Base-by-base conservation (phyloP, 1,284 basidiomycete genomes). In the Pseudozyma hubeiensis region DNA sequence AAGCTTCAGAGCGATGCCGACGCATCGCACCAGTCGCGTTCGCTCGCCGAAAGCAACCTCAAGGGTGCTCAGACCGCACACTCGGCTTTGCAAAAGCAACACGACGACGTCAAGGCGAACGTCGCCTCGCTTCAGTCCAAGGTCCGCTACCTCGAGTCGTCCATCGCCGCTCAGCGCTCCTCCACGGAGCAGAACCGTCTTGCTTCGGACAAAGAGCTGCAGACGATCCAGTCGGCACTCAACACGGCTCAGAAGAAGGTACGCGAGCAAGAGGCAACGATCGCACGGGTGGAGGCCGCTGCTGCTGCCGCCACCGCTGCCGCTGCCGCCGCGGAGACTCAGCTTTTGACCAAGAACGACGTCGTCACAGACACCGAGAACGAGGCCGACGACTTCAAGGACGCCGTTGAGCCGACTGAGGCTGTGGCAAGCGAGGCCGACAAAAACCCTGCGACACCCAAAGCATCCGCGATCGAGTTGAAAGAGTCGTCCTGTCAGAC, bases 401-500 rank as follows among this genome's bases (percentile, higher is more conserved):
- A 71, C 35, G 68, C 73, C 17, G 61, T 64, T 53, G 66, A 69
- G 48, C 53, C 34, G 14, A 37, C 35, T n/a, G 52, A 64, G 9
- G 56, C 30, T 47, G 39, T 39, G 9, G 10, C 39, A 0, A 5
- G 29, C 16, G 69, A 62, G 5, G 41, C 37, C n/a, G 46, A 34
- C 10, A 46, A 65, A 30, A 51, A 46, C 24, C 44, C 58, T 14
- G 75, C 54, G 0, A 31, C 57, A 40, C 40, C 65, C 11, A 58
- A 60, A 30, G 46, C 29, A 14, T 46, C 46, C 4, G 53, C 58
- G 7, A 63, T 66, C 37, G 77, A 80, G 40, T 57, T 72, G 31
- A 74, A 65, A 48, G 78, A 80, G 33, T 59, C 55, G 7, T 64
- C 64, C 2, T 74, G 65, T 35, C 78, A 80, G 58, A 80, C 78